Evolutionary conservation across 208 protist genomes (phyloP), one percentile per base, ranked within the genome.

Genomic region (Wallacemonas sp.): DNA sequence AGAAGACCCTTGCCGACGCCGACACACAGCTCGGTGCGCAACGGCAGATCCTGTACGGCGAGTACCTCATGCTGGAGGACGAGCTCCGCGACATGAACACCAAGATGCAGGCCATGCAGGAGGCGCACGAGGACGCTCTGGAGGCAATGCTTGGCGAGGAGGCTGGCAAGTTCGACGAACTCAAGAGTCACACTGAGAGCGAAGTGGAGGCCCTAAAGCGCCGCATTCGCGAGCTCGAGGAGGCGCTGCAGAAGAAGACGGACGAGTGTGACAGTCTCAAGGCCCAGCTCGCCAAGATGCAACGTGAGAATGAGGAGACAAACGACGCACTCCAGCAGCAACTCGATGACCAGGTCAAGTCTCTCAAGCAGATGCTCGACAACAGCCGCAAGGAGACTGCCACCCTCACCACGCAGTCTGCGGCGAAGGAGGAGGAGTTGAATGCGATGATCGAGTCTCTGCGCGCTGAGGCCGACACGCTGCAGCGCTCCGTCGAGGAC

Each of bases 21-120:
- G 83, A 91, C 38, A 68, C 72, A 44, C 76, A 92, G 73, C 70
- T 86, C 21, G 75, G 67, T 23, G 67, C 80, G 39, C 78, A 88
- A 54, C 70, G 79, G 56, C 84, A 90, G 68, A 76, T 90, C 41
- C 57, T 94, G 14, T 87, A 91, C 61, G 78, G 75, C 23, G 80
- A 88, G 44, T 82, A 89, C 63, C 48, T 87, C 14, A 48, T 76
- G 43, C 73, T 88, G 27, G 80, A 91, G 61, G 85, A 92, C 29
- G 68, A 88, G 60, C 67, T 90, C 43, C 77, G 80, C 39, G 71
- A 82, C 26, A 21, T 86, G 36, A 83, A 88, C 56, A 81, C 81
- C 33, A 90, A 85, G 66, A 80, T 92, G 70, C 85, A 89, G 61
- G 74, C 86, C 56, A 80, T 92, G 75, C 79, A 78, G 43, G 76